Evolutionary conservation across 208 protist genomes (phyloP), one percentile per base, ranked within the genome.

Genomic region (Entamoeba histolytica): DNA sequence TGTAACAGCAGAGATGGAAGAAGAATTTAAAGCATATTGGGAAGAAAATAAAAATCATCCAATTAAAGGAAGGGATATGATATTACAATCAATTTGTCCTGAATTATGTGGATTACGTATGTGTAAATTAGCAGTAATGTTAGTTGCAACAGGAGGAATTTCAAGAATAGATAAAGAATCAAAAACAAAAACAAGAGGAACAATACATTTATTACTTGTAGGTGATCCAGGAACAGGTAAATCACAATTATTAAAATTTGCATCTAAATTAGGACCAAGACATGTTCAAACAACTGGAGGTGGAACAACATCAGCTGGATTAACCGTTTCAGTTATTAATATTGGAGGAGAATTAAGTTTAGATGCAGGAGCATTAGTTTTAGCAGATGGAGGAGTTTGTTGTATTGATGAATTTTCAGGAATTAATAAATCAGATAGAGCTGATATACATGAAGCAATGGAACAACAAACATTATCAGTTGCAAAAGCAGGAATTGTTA

Each of bases 371-470:
- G 99, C 99, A 47, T 96, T 99, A 4, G 99, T 99, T 98, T 96
- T 99, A 10, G 99, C 98, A 55, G 98, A 99, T 96, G 98, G 98
- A 92, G 98, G 98, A 93, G 97, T 99, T 49, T 99, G 98, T 97
- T 99, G 98, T 95, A 99, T 99, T 94, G 99, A 99, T 95, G 99
- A 99, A 96, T 99, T 99, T 95, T 98, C 99, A 95, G 99, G 99
- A 96, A 99, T 99, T 98, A 98, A 99, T 92, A 93, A 97, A 52
- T 96, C 94, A 6, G 98, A 99, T 95, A 98, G 99, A 96, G 98
- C 99, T 3, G 98, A 98, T 28, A 99, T 99, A 91, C 98, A 99
- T 95, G 98, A 99, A 95, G 98, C 98, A 15, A 99, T 99, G 98
- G 99, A 99, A 96, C 99, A 99, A 96, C 99, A 99, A 95, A 99